Conservation (phyloP, 208 protist species). For the Crithidia brevicula region DNA sequence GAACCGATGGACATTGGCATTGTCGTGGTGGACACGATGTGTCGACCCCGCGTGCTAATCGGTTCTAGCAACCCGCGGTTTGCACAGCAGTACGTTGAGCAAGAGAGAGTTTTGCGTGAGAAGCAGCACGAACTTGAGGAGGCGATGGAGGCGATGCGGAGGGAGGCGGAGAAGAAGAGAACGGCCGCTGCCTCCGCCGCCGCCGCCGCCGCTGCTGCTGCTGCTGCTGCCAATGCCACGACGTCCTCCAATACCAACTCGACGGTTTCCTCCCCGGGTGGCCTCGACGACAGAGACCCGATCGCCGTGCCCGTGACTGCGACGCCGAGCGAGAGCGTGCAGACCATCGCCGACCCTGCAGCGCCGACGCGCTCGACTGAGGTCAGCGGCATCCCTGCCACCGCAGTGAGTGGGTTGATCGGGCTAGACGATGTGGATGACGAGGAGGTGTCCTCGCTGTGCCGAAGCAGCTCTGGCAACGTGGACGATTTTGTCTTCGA, state of each 20-base stretch:
- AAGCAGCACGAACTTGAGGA: conserved; percentile 33
- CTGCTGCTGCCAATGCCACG: background rate
- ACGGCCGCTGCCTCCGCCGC: conserved; percentile 2
- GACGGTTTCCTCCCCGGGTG: background rate
- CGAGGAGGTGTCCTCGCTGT: conserved; percentile 31
- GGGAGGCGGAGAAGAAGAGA: conserved; percentile 11
- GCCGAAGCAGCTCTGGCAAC: conserved; percentile 30
- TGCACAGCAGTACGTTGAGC: conserved; percentile 30
- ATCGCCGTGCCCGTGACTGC: conserved; percentile 2
- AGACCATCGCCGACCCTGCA: conserved; percentile 8
- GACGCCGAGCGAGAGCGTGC: conserved; percentile 20
- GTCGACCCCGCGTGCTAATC: conserved; percentile 56
- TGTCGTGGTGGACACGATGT: conserved; percentile 59
- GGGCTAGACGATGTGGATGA: conserved; percentile 36
- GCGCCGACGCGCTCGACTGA: conserved; percentile 5
- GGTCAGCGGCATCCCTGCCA: background rate
- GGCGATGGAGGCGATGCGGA: conserved; percentile 8
- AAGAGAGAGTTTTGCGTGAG: conserved; percentile 26
- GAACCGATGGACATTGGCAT: conserved; percentile 52
- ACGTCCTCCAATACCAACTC: background rate
- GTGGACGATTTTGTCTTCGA: conserved; percentile 51
- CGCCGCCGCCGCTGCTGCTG: conserved; percentile 5
- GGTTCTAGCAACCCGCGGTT: conserved; percentile 39
- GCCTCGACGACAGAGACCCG: background rate
- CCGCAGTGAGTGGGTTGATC: background rate